phyloP scores from a whole-genome alignment of 225 moss, liverwort and hornwort genomes.

The Climacium dendroides region DNA sequence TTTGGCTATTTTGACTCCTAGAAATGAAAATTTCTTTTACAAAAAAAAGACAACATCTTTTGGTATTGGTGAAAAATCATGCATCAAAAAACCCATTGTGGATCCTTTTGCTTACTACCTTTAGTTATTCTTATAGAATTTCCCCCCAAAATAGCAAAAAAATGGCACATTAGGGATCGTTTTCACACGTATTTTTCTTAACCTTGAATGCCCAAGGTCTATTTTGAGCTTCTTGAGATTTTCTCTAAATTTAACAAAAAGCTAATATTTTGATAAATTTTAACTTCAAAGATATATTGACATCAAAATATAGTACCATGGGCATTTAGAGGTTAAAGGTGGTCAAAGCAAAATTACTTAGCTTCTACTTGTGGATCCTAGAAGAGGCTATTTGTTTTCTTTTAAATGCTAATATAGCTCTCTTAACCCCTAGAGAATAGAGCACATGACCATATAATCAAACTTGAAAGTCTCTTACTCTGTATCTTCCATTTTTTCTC shows the following conservation, averaged over 20 bases:
- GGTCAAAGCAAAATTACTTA: not conserved
- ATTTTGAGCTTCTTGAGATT: no score
- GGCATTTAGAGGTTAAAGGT: no score
- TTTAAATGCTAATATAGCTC: fast-evolving
- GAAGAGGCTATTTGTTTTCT: fast-evolving
- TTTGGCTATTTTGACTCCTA: no score
- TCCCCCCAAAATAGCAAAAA: not conserved
- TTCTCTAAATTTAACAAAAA: no score
- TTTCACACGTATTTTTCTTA: fast-evolving
- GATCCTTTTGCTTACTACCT: not conserved
- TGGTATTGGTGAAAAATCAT: no score
- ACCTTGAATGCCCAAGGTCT: not conserved
- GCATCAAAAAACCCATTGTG: not conserved
- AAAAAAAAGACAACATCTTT: no score
- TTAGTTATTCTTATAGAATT: not conserved
- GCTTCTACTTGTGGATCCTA: fast-evolving
- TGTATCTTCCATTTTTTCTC: fast-evolving
- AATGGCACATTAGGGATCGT: not conserved
- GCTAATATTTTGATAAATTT: no score
- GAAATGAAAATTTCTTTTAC: no score
- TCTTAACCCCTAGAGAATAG: not conserved
- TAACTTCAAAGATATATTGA: no score
- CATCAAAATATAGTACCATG: no score
- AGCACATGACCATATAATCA: fast-evolving
- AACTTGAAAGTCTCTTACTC: not conserved